A percentile compares a stretch with the other conserved stretches of the same genome.
Conservation (phyloP, 2,329 filamentous ascomycete species). For the Curvularia eragrostidis region DNA sequence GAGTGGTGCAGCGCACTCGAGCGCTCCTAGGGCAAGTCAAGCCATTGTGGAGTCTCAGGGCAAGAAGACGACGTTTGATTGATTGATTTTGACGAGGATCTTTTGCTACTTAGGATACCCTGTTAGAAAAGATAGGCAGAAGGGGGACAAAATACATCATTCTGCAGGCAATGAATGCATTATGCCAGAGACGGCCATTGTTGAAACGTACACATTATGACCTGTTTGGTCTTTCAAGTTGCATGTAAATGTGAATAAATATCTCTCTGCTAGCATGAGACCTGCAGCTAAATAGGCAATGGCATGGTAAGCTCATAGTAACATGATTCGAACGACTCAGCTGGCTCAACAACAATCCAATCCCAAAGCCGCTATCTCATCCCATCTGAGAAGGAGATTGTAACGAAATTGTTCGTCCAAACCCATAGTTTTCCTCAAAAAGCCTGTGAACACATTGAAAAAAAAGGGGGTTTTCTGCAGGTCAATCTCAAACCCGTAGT, state of each 20-base stretch:
- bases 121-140: constrained; percentile 53
- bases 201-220: background rate
- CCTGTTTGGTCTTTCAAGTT: too few species aligned
- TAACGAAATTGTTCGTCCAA: too few species aligned
- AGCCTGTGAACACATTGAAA: background rate
- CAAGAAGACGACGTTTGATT: constrained; percentile 82
- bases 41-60: constrained; percentile 80
- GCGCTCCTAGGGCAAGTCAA: constrained; percentile 71
- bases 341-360: background rate
- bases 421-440: too few species aligned
- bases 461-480: too few species aligned
- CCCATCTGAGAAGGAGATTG: too few species aligned
- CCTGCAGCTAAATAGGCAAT: too few species aligned
- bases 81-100: constrained; percentile 55
- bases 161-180: background rate
- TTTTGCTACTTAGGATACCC: background rate
- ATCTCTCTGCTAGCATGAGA: too few species aligned
- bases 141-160: background rate
- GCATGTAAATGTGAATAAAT: too few species aligned
- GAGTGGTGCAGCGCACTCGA: constrained; percentile 53
- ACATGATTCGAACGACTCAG: too few species aligned
- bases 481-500: background rate
- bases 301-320: background rate
- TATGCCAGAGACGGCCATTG: too few species aligned
- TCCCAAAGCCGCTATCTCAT: background rate